Base-by-base conservation (phyloP, 371 early-diverging fungal species). In the Apophysomyces ossiformis region DNA sequence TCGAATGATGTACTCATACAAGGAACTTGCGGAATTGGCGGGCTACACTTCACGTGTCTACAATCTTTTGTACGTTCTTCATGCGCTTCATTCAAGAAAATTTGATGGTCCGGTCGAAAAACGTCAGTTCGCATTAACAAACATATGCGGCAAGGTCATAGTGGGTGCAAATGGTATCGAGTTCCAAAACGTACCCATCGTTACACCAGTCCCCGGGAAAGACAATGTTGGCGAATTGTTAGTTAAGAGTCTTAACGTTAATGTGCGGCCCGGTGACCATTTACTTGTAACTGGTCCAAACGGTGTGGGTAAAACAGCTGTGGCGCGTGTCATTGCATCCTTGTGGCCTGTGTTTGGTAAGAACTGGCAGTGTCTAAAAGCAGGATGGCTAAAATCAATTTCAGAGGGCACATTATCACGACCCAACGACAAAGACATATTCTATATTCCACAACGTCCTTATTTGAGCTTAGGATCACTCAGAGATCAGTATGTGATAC, bases 391-490 rank as follows among this genome's bases (percentile, higher is more conserved):
- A 26, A 26, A 26, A 26, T 26, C 32, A 26, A 3, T 1, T 26
- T 26, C 58, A 81, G 84, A 80, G 64, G 94, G 96, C 21, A 76
- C 70, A n/a, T 67, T 94, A 36, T 70, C 81, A n/a, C 83, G 87
- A 46, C 94, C 94, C 50, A 64, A 71, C 26, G 81, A 86, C 21
- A 74, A 80, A 18, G 88, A 91, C 58, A 91, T 95, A 62, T 87
- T 95, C 66, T 95, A 93, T 77, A 89, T 96, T 59, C 95, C 96
- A 47, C 95, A 95, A 76, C 87, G 93, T 15, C 94, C 96, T 37
- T 96, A 95, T 69, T 85, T 96, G 16, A 89, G 91, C 60, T 77
- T 92, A 35, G 96, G 96, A 21, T 87, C 90, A 5, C 74, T 96
- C 65, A 82, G 95, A 64, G 95, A 95, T 59, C 95, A 95, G 86